Conservation (phyloP, 2,329 filamentous ascomycete species). For the Hawksworthiomyces lignivorus region DNA sequence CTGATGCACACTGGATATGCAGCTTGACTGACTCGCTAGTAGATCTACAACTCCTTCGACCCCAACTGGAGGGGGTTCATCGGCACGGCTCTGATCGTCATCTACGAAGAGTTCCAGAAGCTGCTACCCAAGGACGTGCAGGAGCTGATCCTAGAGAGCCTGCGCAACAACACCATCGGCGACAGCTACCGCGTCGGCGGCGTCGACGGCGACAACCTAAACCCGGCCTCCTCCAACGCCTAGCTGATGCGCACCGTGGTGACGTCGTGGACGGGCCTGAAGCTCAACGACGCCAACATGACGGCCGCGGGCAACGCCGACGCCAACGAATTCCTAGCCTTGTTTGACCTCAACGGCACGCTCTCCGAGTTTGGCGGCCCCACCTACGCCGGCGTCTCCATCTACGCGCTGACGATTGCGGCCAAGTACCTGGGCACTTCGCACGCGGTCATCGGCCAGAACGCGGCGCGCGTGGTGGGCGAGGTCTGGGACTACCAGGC, state of each 20-base stretch:
- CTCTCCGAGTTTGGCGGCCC: slow-evolving; percentile 56
- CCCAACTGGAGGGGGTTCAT: slow-evolving; percentile 60
- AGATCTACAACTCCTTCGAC: slow-evolving; percentile 52
- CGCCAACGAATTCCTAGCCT: slow-evolving; percentile 45
- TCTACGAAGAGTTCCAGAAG: slow-evolving; percentile 49
- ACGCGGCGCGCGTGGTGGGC: slow-evolving; percentile 43
- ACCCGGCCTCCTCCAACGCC: slow-evolving; percentile 34
- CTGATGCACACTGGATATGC: no score
- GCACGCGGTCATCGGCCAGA: slow-evolving; percentile 45
- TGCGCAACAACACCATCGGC: slow-evolving; percentile 48
- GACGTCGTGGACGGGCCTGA: slow-evolving; percentile 50
- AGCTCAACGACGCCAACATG: slow-evolving; percentile 49
- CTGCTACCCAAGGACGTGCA: slow-evolving; percentile 31
- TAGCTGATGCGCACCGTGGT: slow-evolving; percentile 55
- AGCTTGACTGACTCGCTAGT: no score
- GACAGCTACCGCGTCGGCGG: slow-evolving; percentile 56
- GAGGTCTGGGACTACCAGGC: slow-evolving; percentile 40
- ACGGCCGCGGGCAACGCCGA: slow-evolving; percentile 48
- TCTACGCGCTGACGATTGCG: slow-evolving; percentile 43
- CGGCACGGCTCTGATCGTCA: slow-evolving; percentile 49
- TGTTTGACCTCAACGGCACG: slow-evolving; percentile 48
- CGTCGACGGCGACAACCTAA: slow-evolving; percentile 52
- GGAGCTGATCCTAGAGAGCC: slow-evolving; percentile 40
- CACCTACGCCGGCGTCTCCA: slow-evolving; percentile 55
- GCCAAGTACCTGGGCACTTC: slow-evolving; percentile 46